Conservation (phyloP, 2,329 filamentous ascomycete genomes). For the Microcyclospora tardicrescens region DNA sequence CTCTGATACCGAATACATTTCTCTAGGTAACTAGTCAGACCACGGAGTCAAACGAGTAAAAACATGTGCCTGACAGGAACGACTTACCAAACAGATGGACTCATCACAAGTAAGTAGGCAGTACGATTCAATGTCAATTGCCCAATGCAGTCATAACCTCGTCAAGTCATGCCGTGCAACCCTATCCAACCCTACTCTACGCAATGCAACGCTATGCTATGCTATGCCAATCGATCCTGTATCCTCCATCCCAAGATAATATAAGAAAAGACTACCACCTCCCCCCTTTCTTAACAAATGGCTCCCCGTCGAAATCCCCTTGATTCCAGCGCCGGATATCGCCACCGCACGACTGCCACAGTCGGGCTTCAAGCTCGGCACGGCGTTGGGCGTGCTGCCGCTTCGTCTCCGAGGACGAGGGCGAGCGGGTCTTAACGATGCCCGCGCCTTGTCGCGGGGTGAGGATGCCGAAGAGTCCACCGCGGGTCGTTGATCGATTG, state of each 20-base stretch:
- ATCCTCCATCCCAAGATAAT: no score
- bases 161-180: no score
- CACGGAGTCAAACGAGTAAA: no score
- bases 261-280: slow-evolving; percentile 23
- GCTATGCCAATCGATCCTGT: neutral
- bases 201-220: neutral
- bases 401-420: slow-evolving; percentile 8
- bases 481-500: slow-evolving; percentile 6
- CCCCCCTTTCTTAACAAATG: slow-evolving; percentile 16
- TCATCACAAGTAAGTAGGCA: neutral
- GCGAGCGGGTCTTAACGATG: slow-evolving; percentile 7
- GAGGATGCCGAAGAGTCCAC: slow-evolving; percentile 1
- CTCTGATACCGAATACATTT: no score
- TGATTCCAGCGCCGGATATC: slow-evolving; percentile 23
- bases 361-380: slow-evolving; percentile 12
- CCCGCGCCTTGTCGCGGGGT: slow-evolving; percentile 2
- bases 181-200: neutral
- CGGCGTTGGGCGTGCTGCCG: slow-evolving; percentile 6
- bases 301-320: slow-evolving; percentile 21
- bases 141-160: no score
- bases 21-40: no score
- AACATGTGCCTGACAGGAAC: no score
- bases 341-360: slow-evolving; percentile 21
- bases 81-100: no score
- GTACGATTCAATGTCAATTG: no score